These are phyloP conservation scores for Oenanthe javanica DNA, from an alignment of 140 eudicot species.

Conservation along the genomic window DNA sequence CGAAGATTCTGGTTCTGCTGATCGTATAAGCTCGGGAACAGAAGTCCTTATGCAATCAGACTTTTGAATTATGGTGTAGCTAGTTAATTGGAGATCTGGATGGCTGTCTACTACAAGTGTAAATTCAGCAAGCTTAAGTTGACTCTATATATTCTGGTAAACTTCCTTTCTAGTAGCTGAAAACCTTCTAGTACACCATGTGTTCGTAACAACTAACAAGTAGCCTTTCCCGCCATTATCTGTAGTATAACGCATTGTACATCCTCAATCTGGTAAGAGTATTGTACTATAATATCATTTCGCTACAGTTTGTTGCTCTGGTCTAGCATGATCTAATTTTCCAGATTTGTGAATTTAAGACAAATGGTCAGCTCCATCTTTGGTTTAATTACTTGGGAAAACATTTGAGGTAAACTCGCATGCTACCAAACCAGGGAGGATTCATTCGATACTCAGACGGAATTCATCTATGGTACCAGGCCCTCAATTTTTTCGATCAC, in stretches of 20 bases:
- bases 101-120: constrained; percentile 5
- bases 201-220: too few relatives aligned
- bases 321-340: too few relatives aligned
- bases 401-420: neutral
- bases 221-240: too few relatives aligned
- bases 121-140: neutral
- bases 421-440: neutral
- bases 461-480: neutral
- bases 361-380: too few relatives aligned
- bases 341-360: too few relatives aligned
- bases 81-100: constrained; percentile 11
- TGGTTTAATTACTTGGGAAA: neutral
- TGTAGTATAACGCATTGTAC: too few relatives aligned
- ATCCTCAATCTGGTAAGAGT: too few relatives aligned
- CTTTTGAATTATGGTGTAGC: constrained; percentile 19
- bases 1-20: constrained; percentile 18
- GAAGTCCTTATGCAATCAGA: constrained; percentile 20
- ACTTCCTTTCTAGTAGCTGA: constrained; percentile 18
- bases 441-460: neutral
- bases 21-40: constrained; percentile 44
- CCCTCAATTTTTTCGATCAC: too few relatives aligned
- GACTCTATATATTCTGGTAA: constrained; percentile 2
- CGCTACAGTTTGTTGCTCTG: too few relatives aligned
- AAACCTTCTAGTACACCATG: neutral
- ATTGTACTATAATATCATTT: too few relatives aligned